phyloP scores from a whole-genome alignment of 75 land plant species.

The Selaginella tamariscina region DNA sequence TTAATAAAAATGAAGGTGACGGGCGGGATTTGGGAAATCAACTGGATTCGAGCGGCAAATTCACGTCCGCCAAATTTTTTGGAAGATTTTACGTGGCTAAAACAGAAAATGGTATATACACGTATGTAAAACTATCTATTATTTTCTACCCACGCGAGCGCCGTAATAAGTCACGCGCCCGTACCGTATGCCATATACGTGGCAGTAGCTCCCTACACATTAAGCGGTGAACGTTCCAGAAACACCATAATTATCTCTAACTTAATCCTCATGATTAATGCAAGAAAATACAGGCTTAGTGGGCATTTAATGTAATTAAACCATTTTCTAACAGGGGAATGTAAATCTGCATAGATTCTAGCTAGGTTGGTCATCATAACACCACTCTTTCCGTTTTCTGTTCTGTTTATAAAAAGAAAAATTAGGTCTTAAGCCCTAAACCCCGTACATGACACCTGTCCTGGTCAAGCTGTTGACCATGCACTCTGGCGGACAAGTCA shows the following conservation, averaged over 20 bases:
- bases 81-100: background rate
- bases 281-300: too few relatives aligned
- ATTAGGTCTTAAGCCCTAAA: too few relatives aligned
- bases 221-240: background rate
- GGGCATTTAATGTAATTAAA: too few relatives aligned
- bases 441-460: background rate
- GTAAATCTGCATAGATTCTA: background rate
- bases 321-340: background rate
- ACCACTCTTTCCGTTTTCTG: conserved; percentile 1
- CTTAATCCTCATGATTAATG: background rate
- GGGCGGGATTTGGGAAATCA: too few relatives aligned
- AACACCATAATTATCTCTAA: background rate
- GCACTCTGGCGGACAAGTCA: background rate
- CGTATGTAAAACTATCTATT: too few relatives aligned
- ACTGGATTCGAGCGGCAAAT: background rate
- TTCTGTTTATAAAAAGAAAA: background rate
- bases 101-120: background rate
- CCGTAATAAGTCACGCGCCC: background rate
- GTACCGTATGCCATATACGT: background rate
- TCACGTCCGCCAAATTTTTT: background rate
- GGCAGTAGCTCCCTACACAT: background rate
- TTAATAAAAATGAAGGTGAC: background rate
- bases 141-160: background rate
- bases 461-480: background rate
- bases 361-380: background rate